Conservation (phyloP, 805 yeast genomes). For the Lipomyces lipofer region DNA sequence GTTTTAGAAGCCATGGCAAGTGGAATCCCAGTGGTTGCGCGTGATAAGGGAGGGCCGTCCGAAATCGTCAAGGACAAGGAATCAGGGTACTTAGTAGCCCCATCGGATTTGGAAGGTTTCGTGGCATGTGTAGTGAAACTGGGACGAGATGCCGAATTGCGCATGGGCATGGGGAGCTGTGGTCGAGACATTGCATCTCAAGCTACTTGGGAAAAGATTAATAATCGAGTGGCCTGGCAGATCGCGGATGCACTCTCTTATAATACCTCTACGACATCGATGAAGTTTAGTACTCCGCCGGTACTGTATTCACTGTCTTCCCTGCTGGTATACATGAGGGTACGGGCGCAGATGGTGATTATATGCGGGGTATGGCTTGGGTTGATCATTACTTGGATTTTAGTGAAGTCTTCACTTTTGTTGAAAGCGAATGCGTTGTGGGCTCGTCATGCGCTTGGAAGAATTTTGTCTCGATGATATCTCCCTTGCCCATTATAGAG, state of each 20-base stretch:
- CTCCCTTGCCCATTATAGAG: background rate
- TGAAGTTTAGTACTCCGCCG: background rate
- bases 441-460: conserved; percentile 2
- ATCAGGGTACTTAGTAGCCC: background rate
- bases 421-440: background rate
- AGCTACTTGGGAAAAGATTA: conserved; percentile 1
- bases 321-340: background rate
- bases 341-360: background rate
- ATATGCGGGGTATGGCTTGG: conserved; percentile 1
- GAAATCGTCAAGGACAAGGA: background rate
- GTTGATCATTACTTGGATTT: background rate
- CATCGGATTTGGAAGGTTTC: conserved; percentile 1
- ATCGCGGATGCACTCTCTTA: background rate
- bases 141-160: background rate
- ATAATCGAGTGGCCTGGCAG: conserved; percentile 2
- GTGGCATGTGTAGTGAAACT: background rate
- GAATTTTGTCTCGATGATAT: background rate
- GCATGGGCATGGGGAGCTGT: background rate
- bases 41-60: conserved; percentile 2
- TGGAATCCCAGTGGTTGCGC: conserved; percentile 1
- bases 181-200: background rate
- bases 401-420: conserved; percentile 1
- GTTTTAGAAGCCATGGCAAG: conserved; percentile 3
- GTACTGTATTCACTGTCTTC: background rate
- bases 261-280: background rate